phyloP scores from a whole-genome alignment of 1,284 basidiomycete genomes.

The Trichosporon coremiiforme region DNA sequence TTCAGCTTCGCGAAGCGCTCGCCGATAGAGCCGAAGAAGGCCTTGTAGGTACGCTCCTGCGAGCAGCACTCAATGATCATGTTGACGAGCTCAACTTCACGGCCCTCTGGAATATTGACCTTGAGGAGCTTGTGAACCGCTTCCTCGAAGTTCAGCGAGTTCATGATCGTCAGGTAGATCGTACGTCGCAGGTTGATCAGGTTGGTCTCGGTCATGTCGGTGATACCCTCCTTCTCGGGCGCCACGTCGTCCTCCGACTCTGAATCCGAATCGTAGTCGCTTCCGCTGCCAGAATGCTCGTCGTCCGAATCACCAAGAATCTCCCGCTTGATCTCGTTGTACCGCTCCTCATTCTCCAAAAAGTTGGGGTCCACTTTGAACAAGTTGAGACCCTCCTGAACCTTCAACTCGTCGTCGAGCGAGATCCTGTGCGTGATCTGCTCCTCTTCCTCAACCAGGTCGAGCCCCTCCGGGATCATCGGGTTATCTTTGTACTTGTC shows the following conservation, averaged over 20 bases:
- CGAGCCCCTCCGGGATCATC: conserved; percentile 85
- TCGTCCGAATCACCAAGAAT: conserved; percentile 73
- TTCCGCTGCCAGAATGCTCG: conserved; percentile 67
- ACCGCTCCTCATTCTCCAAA: conserved; percentile 89
- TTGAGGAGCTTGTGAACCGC: conserved; percentile 97
- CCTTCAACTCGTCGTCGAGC: conserved; percentile 87
- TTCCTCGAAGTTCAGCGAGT: conserved; percentile 96
- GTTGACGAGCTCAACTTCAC: conserved; percentile 96
- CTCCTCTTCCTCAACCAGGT: conserved; percentile 96
- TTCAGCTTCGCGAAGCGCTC: conserved; percentile 97
- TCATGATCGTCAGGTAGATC: conserved; percentile 99
- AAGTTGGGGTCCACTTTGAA: conserved; percentile 94
- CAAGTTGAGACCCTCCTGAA: conserved; percentile 91
- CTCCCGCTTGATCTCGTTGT: conserved; percentile 85
- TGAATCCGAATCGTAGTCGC: conserved; percentile 66
- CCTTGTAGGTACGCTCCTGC: conserved; percentile 95
- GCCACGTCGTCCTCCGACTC: conserved; percentile 65
- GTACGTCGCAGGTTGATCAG: conserved; percentile 89
- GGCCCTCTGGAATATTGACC: conserved; percentile 84
- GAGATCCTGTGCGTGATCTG: conserved; percentile 93
- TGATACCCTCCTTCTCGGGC: conserved; percentile 81
- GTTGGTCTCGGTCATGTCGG: conserved; percentile 93
- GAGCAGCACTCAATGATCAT: conserved; percentile 99
- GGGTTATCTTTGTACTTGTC: conserved; percentile 99
- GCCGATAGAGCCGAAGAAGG: conserved; percentile 92